A percentile compares a stretch with the other conserved stretches of the same genome.
These are phyloP conservation scores for Fraxinus ornus DNA, from an alignment of 305 asterid species.

Conservation along the genomic window DNA sequence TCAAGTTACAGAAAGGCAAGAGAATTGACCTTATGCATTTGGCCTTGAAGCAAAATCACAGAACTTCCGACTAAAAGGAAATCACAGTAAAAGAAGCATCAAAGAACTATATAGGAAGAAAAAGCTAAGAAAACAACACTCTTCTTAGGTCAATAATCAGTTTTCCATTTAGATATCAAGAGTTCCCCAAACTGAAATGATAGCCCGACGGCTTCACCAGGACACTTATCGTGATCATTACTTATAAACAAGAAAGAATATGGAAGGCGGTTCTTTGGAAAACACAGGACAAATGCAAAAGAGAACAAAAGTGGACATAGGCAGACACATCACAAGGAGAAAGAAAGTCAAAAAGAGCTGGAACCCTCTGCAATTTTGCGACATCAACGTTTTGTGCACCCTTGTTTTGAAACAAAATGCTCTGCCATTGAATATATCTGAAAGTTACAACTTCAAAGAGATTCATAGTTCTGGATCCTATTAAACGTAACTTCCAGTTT, in stretches of 20 bases:
- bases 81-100: neutral
- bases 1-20: neutral
- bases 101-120: neutral
- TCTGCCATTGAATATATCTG: neutral
- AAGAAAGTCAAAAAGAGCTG: neutral
- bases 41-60: neutral
- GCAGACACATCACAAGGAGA: neutral
- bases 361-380: neutral
- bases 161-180: neutral
- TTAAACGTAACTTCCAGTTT: neutral
- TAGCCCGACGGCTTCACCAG: neutral
- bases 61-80: neutral
- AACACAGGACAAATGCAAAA: neutral
- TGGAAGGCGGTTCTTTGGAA: neutral
- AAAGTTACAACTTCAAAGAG: neutral
- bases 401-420: neutral
- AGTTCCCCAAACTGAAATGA: neutral
- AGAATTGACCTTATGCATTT: neutral
- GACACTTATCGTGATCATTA: neutral
- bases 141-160: neutral
- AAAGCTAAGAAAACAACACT: neutral
- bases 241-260: neutral
- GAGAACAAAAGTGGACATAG: neutral
- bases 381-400: neutral
- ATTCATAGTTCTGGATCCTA: neutral